Percentiles rank a stretch among this genome's conserved stretches.
phyloP scores from a whole-genome alignment of 495 filamentous ascomycete species.

The Astrocystis sublimbata region DNA sequence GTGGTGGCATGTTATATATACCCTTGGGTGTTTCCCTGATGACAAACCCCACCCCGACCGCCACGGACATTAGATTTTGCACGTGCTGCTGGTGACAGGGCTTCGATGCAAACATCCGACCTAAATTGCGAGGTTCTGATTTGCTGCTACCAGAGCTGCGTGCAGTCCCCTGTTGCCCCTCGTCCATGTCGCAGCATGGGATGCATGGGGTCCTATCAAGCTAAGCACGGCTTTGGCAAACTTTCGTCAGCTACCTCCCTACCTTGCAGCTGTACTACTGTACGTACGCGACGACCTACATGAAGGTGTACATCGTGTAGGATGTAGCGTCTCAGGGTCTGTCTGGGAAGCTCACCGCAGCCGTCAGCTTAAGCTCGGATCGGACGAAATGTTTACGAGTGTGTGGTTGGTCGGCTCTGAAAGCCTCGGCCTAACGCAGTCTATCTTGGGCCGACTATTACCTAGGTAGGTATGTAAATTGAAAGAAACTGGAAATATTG shows the following conservation, averaged over 20 bases:
- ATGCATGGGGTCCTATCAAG: background rate
- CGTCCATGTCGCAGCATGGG: background rate
- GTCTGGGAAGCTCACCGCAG: background rate
- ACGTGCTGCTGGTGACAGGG: slow-evolving; percentile 16
- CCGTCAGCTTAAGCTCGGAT: slow-evolving; percentile 2
- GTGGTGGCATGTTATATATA: background rate
- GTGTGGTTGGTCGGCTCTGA: background rate
- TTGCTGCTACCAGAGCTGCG: slow-evolving; percentile 15
- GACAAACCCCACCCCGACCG: slow-evolving; percentile 3
- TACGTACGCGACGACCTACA: background rate
- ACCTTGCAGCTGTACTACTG: background rate
- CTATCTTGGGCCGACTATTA: background rate
- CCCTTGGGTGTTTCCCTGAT: slow-evolving; percentile 3
- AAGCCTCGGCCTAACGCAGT: slow-evolving; percentile 5
- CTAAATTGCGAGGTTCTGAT: slow-evolving; percentile 8
- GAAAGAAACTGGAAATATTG: too few relatives aligned
- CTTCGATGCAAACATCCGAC: slow-evolving; percentile 1
- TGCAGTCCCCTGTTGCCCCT: background rate
- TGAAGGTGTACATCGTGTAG: background rate
- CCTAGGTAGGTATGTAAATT: background rate
- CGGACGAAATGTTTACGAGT: background rate
- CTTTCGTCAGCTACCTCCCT: background rate
- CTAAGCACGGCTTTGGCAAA: background rate
- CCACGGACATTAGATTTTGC: slow-evolving; percentile 18
- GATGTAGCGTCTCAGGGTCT: too few relatives aligned